Conservation (phyloP, 176 grass and related monocot genomes). For the Tuctoria greenei region DNA sequence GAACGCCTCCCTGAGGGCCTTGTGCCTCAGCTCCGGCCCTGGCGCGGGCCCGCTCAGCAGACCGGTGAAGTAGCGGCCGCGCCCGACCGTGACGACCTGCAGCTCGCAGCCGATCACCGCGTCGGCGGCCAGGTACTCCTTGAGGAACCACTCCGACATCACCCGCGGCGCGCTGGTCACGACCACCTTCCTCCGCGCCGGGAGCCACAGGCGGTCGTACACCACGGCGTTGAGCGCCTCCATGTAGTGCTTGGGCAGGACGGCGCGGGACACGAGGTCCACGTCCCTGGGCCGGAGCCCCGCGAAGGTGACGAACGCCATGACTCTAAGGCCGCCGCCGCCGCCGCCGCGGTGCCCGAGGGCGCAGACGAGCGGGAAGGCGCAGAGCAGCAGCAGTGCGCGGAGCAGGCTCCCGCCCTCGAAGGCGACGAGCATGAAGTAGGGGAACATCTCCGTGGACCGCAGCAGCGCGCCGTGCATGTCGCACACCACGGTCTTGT, state of each 20-base stretch:
- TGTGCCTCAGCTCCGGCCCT: constrained; percentile 9
- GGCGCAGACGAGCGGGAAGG: constrained; percentile 52
- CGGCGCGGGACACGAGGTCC: constrained; percentile 60
- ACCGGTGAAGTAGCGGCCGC: constrained; percentile 60
- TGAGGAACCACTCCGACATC: constrained; percentile 81
- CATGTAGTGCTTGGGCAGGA: constrained; percentile 81
- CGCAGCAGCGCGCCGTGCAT: constrained; percentile 62
- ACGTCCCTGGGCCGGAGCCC: constrained; percentile 51
- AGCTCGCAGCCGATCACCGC: constrained; percentile 60
- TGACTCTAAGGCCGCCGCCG: constrained; percentile 47
- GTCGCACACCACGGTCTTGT: constrained; percentile 50
- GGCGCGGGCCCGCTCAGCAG: constrained; percentile 28
- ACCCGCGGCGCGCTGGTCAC: constrained; percentile 59
- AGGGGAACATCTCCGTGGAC: constrained; percentile 57
- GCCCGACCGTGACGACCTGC: constrained; percentile 36
- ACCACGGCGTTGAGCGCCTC: constrained; percentile 62
- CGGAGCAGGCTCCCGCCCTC: constrained; percentile 80
- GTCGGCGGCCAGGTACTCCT: constrained; percentile 61
- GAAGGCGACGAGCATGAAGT: constrained; percentile 94
- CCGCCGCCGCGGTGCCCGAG: constrained; percentile 41
- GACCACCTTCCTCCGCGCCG: constrained; percentile 43
- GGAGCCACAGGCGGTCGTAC: constrained; percentile 46
- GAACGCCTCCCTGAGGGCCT: constrained; percentile 32
- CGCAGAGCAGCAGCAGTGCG: constrained; percentile 47
- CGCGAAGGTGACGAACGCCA: constrained; percentile 72